Evolutionary conservation across 495 filamentous ascomycete genomes (phyloP), one percentile per base, ranked within the genome.

Genomic region (Penicillium desertorum): DNA sequence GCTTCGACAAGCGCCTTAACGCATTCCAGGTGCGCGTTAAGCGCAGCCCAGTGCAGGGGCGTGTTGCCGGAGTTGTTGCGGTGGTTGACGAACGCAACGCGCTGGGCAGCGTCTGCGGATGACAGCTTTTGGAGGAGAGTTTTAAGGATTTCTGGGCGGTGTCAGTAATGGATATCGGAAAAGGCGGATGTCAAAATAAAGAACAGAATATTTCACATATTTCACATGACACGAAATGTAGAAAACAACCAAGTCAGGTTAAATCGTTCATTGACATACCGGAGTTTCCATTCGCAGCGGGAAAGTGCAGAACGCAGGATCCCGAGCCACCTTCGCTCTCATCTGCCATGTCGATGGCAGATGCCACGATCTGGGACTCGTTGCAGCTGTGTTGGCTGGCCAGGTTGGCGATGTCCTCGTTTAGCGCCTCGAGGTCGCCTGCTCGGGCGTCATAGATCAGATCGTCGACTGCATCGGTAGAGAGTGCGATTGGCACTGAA

Each of bases 21-120:
- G 22, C 85, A 82, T 30, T 82, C 81, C 3, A 96, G 71, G 63
- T 96, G 91, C 14, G 93, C 92, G 59, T 94, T 93, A 56, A 96
- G 75, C 1, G 91, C 86, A 0, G 92, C 93, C 90, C 91, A 97
- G 76, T 97, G 92, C 51, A 98, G 73, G 1, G 91, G 79, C 11
- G 93, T 96, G 74, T 96, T 96, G 27, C 91, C 92, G 25, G 86
- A 84, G 56, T 82, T 69, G 60, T 98, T 97, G 20, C 66, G 81
- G 72, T 70, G 80, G 72, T 94, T 87, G 11, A 96, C 56, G 34
- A 87, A 79, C 6, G 64, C 64, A 36, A 57, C 48, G 20, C 62
- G 62, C 60, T 62, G 52, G 17, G 57, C 51, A 12, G 51, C 55
- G 37, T 55, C 71, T 62, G 45, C 81, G 64, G 53, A 71, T 10